These are phyloP conservation scores for Dioscorea alata DNA, from an alignment of 106 monocot genomes.

Conservation along the genomic window DNA sequence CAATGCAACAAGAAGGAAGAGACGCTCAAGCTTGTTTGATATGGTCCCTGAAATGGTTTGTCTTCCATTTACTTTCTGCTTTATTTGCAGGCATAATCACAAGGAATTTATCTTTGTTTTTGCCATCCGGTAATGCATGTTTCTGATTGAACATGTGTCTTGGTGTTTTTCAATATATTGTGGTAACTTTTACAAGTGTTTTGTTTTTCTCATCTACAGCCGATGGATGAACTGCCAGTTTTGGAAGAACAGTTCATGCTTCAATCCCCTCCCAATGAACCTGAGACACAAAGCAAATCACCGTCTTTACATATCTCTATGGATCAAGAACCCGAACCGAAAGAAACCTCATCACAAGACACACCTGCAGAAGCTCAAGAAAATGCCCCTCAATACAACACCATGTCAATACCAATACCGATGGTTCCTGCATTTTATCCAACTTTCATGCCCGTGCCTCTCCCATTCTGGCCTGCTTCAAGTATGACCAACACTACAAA, in stretches of 20 bases:
- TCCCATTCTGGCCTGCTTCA: conserved; percentile 42
- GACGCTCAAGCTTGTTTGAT: conserved; percentile 61
- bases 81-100: too few relatives aligned
- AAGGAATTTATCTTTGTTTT: too few relatives aligned
- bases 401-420: conserved; percentile 8
- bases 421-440: conserved; percentile 32
- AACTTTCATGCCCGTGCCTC: conserved; percentile 25
- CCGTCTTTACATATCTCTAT: conserved; percentile 11
- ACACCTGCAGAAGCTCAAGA: not conserved
- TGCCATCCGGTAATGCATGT: too few relatives aligned
- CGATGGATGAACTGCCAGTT: conserved; percentile 19
- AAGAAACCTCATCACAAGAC: not conserved
- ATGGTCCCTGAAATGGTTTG: conserved; percentile 50
- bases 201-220: conserved; percentile 13
- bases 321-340: conserved; percentile 15
- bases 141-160: too few relatives aligned
- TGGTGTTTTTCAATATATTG: too few relatives aligned
- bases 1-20: conserved; percentile 45
- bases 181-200: too few relatives aligned
- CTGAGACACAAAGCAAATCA: conserved; percentile 12
- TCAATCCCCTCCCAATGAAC: conserved; percentile 11
- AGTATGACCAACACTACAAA: not conserved
- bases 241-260: conserved; percentile 19
- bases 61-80: not conserved
- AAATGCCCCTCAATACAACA: conserved; percentile 5